Conservation (phyloP, 352 stramenopile species). For the Phytophthora pluvialis region DNA sequence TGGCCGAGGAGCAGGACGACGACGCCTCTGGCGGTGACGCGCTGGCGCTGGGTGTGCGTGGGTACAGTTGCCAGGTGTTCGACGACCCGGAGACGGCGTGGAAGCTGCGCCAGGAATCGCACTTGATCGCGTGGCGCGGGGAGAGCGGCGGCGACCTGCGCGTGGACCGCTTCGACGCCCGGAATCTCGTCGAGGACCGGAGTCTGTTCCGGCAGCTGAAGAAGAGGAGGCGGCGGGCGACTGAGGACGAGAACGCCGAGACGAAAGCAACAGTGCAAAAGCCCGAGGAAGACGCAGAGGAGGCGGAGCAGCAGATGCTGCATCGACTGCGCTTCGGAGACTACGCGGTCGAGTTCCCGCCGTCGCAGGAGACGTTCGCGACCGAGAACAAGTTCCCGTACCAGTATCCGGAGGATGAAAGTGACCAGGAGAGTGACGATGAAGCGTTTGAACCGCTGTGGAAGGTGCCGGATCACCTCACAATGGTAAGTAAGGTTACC, state of each 20-base stretch:
- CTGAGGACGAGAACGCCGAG: not conserved
- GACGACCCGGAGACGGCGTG: slow-evolving; percentile 52
- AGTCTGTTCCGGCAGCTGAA: slow-evolving; percentile 59
- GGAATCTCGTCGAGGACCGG: slow-evolving; percentile 63
- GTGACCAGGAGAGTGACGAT: slow-evolving; percentile 29
- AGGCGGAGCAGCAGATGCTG: slow-evolving; percentile 35
- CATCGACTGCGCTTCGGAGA: slow-evolving; percentile 55
- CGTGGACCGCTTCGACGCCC: slow-evolving; percentile 68
- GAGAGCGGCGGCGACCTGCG: slow-evolving; percentile 38
- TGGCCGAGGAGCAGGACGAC: not conserved
- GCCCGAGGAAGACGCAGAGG: not conserved
- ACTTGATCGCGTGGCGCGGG: slow-evolving; percentile 62
- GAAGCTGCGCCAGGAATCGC: slow-evolving; percentile 57
- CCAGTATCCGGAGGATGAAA: slow-evolving; percentile 43
- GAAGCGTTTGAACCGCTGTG: slow-evolving; percentile 39
- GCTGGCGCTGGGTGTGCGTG: slow-evolving; percentile 52
- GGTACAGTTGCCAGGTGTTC: slow-evolving; percentile 61
- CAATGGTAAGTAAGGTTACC: slow-evolving; percentile 26
- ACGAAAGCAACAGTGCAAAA: not conserved
- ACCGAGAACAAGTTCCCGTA: slow-evolving; percentile 54
- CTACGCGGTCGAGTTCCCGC: slow-evolving; percentile 50
- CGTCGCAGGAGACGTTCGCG: slow-evolving; percentile 10
- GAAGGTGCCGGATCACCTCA: slow-evolving; percentile 33
- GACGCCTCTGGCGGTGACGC: slow-evolving; percentile 4
- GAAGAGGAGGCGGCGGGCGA: slow-evolving; percentile 25